Evolutionary conservation across 73 alveolate genomes (phyloP), one percentile per base, ranked within the genome.

Genomic region (Halteria grandinella): DNA sequence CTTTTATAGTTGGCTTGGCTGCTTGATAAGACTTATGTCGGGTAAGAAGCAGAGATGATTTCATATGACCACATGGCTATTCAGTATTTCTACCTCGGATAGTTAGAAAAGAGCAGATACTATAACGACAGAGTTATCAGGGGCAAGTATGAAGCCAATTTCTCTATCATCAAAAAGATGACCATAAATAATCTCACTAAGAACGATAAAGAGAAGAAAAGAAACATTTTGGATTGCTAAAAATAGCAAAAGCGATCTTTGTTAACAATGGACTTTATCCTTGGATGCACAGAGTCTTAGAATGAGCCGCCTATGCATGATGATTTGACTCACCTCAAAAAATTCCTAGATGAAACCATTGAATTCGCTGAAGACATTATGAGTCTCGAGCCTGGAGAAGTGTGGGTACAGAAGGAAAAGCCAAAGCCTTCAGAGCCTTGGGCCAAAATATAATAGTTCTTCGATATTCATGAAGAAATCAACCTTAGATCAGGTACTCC

Each of bases 401-500:
- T 15, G 15, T 11, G 15, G 15, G 50, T 39, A 39, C 15, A 39
- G 15, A 39, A 39, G 15, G 18, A 11, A 39, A 11, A 39, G 15
- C 10, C 15, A 39, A 39, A 39, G 50, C 10, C 18, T 39, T 39
- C 50, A 39, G 15, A 39, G 18, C 15, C 15, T 39, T 39, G 15
- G 10, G 18, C 10, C 50, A 39, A 39, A 14, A 39, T 39, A 11
- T 39, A 39, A 39, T 39, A 66, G 51, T 15, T 21, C n/a, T 44
- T 44, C 28, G 58, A 45, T 18, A 66, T 45, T 45, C 80, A 63
- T 15, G 63, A 63, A 2, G 29, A 53, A 18, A 41, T 45, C 24
- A 45, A n/a, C 29, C 34, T 79, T 2, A 29, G 75, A 20, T 75
- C 78, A 14, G 72, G 79, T 14, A 79, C 90, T 21, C 90, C 90